Evolutionary conservation across 371 early-diverging fungal species (phyloP).

Genomic region (Circinella umbellata): DNA sequence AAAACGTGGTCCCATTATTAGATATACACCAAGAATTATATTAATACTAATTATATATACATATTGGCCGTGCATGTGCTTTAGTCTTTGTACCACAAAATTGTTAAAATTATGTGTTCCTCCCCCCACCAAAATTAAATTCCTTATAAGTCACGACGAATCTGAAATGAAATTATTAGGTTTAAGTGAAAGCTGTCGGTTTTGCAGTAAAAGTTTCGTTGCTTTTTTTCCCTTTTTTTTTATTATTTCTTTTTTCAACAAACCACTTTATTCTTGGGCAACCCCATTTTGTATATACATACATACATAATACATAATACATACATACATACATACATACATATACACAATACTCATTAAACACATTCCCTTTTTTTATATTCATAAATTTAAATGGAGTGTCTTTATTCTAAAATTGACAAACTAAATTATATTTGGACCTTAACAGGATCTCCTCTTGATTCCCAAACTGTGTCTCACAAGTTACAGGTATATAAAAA

Average conservation of each 20-base stretch:
- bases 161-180: too few relatives aligned
- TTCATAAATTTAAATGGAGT: slow-evolving; percentile 8
- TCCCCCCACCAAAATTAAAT: too few relatives aligned
- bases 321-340: background rate
- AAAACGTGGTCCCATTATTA: too few relatives aligned
- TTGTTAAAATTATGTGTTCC: too few relatives aligned
- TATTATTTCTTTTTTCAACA: background rate
- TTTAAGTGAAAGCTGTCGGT: too few relatives aligned
- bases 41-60: too few relatives aligned
- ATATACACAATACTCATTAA: background rate
- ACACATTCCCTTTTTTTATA: background rate
- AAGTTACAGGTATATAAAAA: slow-evolving; percentile 1
- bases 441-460: slow-evolving; percentile 7
- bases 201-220: background rate
- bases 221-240: background rate
- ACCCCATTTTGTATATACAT: background rate
- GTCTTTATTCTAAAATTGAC: slow-evolving; percentile 15
- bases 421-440: slow-evolving; percentile 16
- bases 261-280: too few relatives aligned
- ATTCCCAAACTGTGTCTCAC: background rate
- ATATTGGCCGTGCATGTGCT: too few relatives aligned
- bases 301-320: background rate
- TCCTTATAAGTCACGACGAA: too few relatives aligned
- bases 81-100: too few relatives aligned
- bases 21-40: too few relatives aligned